Evolutionary conservation across 2,329 filamentous ascomycete genomes (phyloP).

Genomic region (Pyrenochaeta sp.): DNA sequence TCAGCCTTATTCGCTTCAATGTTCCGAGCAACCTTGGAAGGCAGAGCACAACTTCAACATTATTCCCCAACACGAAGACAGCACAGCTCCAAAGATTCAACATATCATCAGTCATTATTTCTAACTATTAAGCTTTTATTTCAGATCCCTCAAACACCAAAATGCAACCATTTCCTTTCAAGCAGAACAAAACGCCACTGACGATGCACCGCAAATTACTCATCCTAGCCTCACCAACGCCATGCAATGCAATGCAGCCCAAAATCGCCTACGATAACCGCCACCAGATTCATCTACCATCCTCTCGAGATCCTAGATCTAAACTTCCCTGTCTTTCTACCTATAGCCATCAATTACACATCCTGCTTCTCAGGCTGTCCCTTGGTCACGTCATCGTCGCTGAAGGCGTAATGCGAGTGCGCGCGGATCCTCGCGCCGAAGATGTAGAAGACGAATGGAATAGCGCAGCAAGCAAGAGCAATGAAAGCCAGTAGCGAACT

Average conservation of each 20-base stretch:
- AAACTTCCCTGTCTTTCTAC: not conserved
- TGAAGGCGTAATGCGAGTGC: slow-evolving; percentile 76
- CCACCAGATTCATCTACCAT: slow-evolving; percentile 1
- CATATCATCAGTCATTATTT: not conserved
- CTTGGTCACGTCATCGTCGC: slow-evolving; percentile 59
- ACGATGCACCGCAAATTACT: not conserved
- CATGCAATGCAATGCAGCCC: slow-evolving; percentile 10
- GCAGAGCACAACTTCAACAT: no score
- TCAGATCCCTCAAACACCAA: not conserved
- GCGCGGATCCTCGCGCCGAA: slow-evolving; percentile 75
- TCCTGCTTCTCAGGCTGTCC: slow-evolving; percentile 26
- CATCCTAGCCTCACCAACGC: slow-evolving; percentile 7
- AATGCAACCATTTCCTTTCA: no score
- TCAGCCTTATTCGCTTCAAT: no score
- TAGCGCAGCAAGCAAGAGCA: slow-evolving; percentile 77
- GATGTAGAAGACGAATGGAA: slow-evolving; percentile 83
- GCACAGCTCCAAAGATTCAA: no score
- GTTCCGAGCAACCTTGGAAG: no score
- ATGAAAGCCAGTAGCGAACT: slow-evolving; percentile 76
- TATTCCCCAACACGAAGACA: no score
- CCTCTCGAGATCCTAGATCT: no score
- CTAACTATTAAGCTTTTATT: slow-evolving; percentile 1
- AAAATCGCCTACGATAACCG: slow-evolving; percentile 3
- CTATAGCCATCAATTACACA: slow-evolving; percentile 17
- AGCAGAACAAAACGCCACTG: not conserved